A percentile compares a stretch with the other conserved stretches of the same genome.
phyloP scores from a whole-genome alignment of 345 rosid genomes.

The Luvunga scandens region DNA sequence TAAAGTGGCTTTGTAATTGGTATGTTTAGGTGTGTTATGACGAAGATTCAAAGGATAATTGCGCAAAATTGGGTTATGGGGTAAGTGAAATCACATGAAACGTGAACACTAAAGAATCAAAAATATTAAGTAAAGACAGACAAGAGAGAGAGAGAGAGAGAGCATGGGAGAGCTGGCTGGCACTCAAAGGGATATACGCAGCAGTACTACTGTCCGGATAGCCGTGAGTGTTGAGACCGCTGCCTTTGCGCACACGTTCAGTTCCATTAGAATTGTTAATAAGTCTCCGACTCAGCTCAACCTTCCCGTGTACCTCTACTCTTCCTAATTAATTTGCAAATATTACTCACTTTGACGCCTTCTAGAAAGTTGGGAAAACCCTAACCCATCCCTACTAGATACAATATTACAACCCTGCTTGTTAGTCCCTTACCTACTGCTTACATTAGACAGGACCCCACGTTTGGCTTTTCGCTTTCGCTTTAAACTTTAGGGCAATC shows the following conservation, averaged over 20 bases:
- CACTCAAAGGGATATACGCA: neutral
- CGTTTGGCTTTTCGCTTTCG: neutral
- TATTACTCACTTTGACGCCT: constrained; percentile 13
- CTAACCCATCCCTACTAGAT: neutral
- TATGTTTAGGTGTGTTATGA: neutral
- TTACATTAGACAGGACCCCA: neutral
- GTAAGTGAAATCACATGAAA: constrained; percentile 7
- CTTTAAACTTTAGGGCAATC: constrained; percentile 12
- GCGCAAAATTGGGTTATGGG: neutral
- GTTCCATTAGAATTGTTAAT: neutral
- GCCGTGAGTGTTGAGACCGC: neutral
- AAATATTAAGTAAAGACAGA: neutral
- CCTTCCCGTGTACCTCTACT: constrained; percentile 25
- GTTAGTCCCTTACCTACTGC: neutral
- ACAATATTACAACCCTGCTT: neutral
- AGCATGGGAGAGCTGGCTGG: neutral
- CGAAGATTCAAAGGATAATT: neutral
- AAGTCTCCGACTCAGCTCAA: neutral
- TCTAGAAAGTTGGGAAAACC: constrained; percentile 6
- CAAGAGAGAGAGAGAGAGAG: neutral
- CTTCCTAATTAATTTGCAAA: neutral
- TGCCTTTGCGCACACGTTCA: constrained; percentile 15
- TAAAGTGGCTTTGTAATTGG: neutral
- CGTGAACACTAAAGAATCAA: neutral
- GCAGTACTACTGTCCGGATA: too few relatives aligned